Percentiles rank a stretch among this genome's conserved stretches.
Evolutionary conservation across 345 rosid species (phyloP).

Genomic region (Lepidium africanum): DNA sequence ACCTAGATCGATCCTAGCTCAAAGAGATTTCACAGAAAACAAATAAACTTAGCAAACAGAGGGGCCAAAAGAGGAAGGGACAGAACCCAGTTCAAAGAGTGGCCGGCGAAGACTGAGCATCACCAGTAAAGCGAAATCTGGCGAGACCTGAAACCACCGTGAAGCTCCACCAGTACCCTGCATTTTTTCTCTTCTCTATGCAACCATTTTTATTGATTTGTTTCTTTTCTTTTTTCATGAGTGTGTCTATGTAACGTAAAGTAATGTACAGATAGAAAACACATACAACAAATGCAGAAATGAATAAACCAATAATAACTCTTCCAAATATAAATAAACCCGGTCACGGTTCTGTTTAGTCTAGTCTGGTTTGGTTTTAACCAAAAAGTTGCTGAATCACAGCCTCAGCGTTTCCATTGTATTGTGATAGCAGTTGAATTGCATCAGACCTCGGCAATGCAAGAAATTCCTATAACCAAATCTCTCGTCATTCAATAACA

Average conservation of each 20-base stretch:
- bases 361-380: constrained; percentile 8
- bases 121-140: too few relatives aligned
- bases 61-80: too few relatives aligned
- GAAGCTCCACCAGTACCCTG: too few relatives aligned
- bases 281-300: constrained; percentile 13
- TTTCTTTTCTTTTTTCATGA: not conserved
- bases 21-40: too few relatives aligned
- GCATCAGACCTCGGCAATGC: constrained; percentile 97
- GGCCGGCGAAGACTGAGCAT: too few relatives aligned
- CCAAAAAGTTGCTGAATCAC: constrained; percentile 79
- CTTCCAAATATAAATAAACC: constrained; percentile 8
- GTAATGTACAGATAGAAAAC: constrained; percentile 12
- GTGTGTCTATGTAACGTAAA: not conserved
- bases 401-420: constrained; percentile 77
- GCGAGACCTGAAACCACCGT: too few relatives aligned
- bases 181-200: not conserved
- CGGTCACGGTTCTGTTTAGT: not conserved
- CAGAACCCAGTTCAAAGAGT: too few relatives aligned
- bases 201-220: not conserved
- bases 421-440: constrained; percentile 81
- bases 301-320: constrained; percentile 20
- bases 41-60: too few relatives aligned
- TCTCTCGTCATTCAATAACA: not conserved
- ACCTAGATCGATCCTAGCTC: too few relatives aligned
- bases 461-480: constrained; percentile 73